Percentiles rank a stretch among this genome's conserved stretches.
These are phyloP conservation scores for Aulographum hederae DNA, from an alignment of 2,329 filamentous ascomycete genomes.

Conservation along the genomic window DNA sequence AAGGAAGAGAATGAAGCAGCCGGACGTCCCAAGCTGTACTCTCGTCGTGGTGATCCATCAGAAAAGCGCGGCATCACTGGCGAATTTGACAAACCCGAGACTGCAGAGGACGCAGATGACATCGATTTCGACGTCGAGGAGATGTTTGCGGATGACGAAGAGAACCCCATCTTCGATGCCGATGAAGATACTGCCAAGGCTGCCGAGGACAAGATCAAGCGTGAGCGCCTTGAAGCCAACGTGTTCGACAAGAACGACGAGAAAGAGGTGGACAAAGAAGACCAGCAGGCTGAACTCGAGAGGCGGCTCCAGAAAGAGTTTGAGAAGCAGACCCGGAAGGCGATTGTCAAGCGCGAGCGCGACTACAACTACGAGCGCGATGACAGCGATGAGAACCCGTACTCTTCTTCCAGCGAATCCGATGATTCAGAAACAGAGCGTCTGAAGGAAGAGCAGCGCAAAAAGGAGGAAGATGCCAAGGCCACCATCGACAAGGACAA, in stretches of 20 bases:
- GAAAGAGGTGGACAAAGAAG: conserved; percentile 41
- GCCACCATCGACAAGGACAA: conserved; percentile 20
- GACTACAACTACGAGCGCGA: conserved; percentile 75
- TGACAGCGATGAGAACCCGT: conserved; percentile 35
- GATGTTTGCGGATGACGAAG: conserved; percentile 72
- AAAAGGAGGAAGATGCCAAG: conserved; percentile 29
- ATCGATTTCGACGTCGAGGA: conserved; percentile 49
- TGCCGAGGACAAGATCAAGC: conserved; percentile 46
- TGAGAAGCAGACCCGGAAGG: conserved; percentile 63
- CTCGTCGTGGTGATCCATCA: background rate
- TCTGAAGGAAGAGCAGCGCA: conserved; percentile 23
- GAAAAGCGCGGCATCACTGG: background rate
- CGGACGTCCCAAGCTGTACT: no score
- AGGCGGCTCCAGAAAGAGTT: conserved; percentile 51
- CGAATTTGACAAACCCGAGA: background rate
- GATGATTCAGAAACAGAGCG: conserved; percentile 45
- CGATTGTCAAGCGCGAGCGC: conserved; percentile 68
- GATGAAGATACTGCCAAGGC: conserved; percentile 40
- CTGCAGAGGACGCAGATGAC: conserved; percentile 34
- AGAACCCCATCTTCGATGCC: conserved; percentile 29
- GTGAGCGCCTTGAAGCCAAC: conserved; percentile 73
- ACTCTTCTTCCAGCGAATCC: conserved; percentile 31
- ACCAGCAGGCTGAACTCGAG: conserved; percentile 49
- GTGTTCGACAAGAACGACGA: conserved; percentile 49
- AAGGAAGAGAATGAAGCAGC: conserved; percentile 31